Evolutionary conservation across 805 yeast genomes (phyloP).

Genomic region (Blastobotrys americana): DNA sequence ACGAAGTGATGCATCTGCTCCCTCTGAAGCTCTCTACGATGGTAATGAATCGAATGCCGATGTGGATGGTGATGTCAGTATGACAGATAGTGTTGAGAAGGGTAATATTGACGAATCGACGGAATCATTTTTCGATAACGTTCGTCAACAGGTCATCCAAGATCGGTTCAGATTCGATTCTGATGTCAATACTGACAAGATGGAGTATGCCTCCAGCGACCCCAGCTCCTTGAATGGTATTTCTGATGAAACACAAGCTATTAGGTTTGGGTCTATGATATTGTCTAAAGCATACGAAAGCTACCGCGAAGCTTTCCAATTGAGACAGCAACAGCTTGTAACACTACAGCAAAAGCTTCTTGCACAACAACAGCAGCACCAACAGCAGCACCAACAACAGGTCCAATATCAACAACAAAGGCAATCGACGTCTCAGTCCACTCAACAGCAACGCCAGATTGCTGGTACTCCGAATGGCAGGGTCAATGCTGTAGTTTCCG

Average conservation of each 20-base stretch:
- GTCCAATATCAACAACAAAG: slow-evolving; percentile 9
- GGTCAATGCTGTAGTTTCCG: background rate
- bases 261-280: slow-evolving; percentile 87
- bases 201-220: slow-evolving; percentile 57
- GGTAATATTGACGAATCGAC: slow-evolving; percentile 19
- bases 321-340: slow-evolving; percentile 51
- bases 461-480: background rate
- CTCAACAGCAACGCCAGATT: slow-evolving; percentile 8
- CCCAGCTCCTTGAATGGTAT: slow-evolving; percentile 80
- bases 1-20: slow-evolving; percentile 5
- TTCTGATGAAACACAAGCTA: slow-evolving; percentile 77
- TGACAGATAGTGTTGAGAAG: slow-evolving; percentile 23
- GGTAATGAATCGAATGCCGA: slow-evolving; percentile 30
- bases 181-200: slow-evolving; percentile 40
- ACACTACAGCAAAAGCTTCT: slow-evolving; percentile 34
- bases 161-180: slow-evolving; percentile 65
- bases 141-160: slow-evolving; percentile 36
- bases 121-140: slow-evolving; percentile 16
- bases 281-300: slow-evolving; percentile 79
- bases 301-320: slow-evolving; percentile 64
- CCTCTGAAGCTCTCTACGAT: slow-evolving; percentile 14
- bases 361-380: slow-evolving; percentile 33
- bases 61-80: slow-evolving; percentile 24
- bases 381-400: slow-evolving; percentile 12
- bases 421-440: slow-evolving; percentile 4